A percentile compares a stretch with the other conserved stretches of the same genome.
These are phyloP conservation scores for Symbiodinium pilosum DNA, from an alignment of 73 alveolate genomes.

Conservation along the genomic window DNA sequence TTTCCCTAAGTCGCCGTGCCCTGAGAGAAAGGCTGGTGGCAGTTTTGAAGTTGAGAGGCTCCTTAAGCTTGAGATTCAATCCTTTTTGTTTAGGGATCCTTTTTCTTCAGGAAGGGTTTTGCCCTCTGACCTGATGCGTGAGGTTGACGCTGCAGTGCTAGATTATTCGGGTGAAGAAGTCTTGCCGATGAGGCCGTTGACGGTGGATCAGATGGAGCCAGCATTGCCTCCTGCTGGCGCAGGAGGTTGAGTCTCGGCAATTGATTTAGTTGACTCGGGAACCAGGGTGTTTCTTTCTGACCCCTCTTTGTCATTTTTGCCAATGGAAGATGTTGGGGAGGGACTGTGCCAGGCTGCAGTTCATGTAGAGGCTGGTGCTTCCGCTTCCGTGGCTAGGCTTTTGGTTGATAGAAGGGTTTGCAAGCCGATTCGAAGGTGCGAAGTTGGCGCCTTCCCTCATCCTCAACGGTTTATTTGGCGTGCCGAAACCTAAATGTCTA, in stretches of 20 bases:
- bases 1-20: neutral
- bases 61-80: neutral
- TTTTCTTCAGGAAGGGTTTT: too few relatives aligned
- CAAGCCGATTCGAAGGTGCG: neutral
- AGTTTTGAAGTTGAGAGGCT: neutral
- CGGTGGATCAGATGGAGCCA: neutral
- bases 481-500: neutral
- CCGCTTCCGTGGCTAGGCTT: neutral
- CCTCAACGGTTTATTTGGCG: conserved; percentile 26
- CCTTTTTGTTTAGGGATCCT: neutral
- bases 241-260: neutral
- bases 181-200: neutral
- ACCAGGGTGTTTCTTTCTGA: neutral
- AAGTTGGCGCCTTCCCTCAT: neutral
- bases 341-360: neutral
- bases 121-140: neutral
- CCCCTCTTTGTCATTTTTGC: neutral
- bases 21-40: neutral
- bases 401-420: neutral
- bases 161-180: neutral
- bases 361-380: neutral
- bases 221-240: neutral
- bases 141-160: neutral
- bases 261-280: neutral
- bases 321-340: neutral